These are phyloP conservation scores for Chaetothyriales sp. DNA, from an alignment of 2,329 filamentous ascomycete species.

Conservation along the genomic window DNA sequence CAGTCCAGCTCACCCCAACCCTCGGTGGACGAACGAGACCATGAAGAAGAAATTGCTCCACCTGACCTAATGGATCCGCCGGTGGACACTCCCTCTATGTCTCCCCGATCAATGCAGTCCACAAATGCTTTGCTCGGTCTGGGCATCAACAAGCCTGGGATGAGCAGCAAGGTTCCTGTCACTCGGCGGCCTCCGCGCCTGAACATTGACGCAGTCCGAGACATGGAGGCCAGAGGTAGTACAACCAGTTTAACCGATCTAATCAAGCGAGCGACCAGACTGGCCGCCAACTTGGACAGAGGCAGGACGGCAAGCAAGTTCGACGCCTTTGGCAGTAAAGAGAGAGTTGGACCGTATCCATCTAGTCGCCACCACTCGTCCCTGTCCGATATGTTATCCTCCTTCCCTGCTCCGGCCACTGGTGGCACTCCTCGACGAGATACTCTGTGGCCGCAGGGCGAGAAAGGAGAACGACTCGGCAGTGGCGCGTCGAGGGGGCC, in stretches of 20 bases:
- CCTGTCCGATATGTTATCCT: slow-evolving; percentile 49
- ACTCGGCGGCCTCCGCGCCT: slow-evolving; percentile 50
- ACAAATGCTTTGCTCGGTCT: slow-evolving; percentile 12
- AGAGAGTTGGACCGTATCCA: slow-evolving; percentile 6
- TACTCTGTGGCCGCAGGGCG: slow-evolving; percentile 26
- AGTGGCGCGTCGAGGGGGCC: neutral
- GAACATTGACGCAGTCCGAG: slow-evolving; percentile 66
- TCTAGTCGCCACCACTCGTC: slow-evolving; percentile 32
- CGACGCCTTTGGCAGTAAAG: slow-evolving; percentile 28
- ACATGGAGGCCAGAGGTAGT: slow-evolving; percentile 71
- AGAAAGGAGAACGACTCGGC: slow-evolving; percentile 15
- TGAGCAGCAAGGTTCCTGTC: slow-evolving; percentile 27
- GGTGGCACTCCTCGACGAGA: slow-evolving; percentile 31
- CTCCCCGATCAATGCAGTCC: slow-evolving; percentile 8
- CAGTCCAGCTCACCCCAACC: neutral
- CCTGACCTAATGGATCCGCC: neutral
- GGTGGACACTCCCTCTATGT: slow-evolving; percentile 1
- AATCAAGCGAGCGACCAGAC: slow-evolving; percentile 70
- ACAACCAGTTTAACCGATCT: slow-evolving; percentile 84
- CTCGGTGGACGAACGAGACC: neutral
- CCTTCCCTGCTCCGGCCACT: slow-evolving; percentile 44
- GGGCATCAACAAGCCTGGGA: slow-evolving; percentile 18
- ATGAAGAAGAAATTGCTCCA: neutral
- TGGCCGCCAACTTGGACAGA: slow-evolving; percentile 76
- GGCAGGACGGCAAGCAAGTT: slow-evolving; percentile 52